phyloP scores from a whole-genome alignment of 345 rosid species.

The Eucalyptus urophylla region DNA sequence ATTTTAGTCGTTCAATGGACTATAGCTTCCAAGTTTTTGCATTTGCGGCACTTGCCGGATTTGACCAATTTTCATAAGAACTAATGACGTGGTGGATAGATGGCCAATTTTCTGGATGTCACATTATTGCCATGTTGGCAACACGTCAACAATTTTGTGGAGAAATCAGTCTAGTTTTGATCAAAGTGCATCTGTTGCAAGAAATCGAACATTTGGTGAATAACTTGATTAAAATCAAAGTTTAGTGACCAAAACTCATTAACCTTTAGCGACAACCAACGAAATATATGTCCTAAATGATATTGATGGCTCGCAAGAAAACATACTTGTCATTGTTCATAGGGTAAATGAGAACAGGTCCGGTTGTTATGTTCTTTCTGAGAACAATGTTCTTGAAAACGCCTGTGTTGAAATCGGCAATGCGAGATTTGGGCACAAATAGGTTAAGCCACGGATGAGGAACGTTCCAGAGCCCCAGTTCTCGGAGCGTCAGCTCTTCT shows the following conservation, averaged over 20 bases:
- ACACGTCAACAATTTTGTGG: background rate
- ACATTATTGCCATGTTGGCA: background rate
- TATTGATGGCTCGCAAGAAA: background rate
- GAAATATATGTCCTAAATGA: background rate
- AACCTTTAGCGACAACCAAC: background rate
- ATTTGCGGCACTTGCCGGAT: background rate
- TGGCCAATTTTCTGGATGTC: background rate
- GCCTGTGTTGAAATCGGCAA: slow-evolving; percentile 13
- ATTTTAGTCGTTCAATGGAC: background rate
- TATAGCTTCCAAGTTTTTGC: background rate
- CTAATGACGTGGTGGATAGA: background rate
- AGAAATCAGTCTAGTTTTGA: background rate
- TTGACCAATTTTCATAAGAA: background rate
- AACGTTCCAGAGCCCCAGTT: slow-evolving; percentile 22
- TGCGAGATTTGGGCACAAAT: slow-evolving; percentile 20
- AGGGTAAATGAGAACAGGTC: background rate
- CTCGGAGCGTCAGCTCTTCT: background rate
- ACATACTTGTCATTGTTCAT: slow-evolving; percentile 1
- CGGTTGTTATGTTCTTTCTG: slow-evolving; percentile 2
- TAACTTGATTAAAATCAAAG: background rate
- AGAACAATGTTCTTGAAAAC: slow-evolving; percentile 23
- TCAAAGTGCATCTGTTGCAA: background rate
- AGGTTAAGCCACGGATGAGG: slow-evolving; percentile 39
- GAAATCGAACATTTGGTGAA: background rate
- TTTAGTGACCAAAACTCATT: background rate